Evolutionary conservation across 306 rosid genomes (phyloP), one percentile per base, ranked within the genome.

Genomic region (Quercus mongolica): DNA sequence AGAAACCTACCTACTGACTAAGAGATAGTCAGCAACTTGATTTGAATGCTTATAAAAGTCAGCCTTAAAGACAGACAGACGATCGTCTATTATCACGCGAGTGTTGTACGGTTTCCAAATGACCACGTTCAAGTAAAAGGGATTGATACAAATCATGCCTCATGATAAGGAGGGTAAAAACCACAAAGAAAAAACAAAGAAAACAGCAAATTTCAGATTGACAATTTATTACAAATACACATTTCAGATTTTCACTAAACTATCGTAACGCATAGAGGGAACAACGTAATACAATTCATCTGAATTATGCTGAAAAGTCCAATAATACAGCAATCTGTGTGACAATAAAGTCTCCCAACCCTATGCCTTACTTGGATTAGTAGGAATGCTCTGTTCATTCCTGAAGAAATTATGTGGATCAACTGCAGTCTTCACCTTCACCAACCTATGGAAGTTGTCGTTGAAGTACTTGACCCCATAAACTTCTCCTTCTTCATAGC

Each of bases 351-450:
- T 49, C 44, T 73, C 68, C 74, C 25, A 41, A 41, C 12, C 73
- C 76, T 81, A 74, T 41, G 71, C 83, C 77, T 80, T 86, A 31
- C 82, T 80, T 75, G 92, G 82, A 55, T 63, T 73, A 31, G 56
- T 7, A 5, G 94, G 94, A 46, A 92, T 86, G 76, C 97, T 92
- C 77, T 92, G 97, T 75, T 92, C 92, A 75, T 91, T 88, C 89
- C 90, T 79, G 79, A 92, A 89, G 83, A 86, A 92, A 82, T 92
- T 92, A 1, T 82, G 74, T 10, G 92, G 96, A 79, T 92, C 97
- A 78, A 88, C 78, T 11, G 69, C 79, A 56, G 82, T 81, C 81
- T 92, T 92, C 76, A 86, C 84, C 87, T 88, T 86, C 71, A 89
- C 96, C 86, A 92, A 77, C 64, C 97, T 84, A 13, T 83, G 83